phyloP scores from a whole-genome alignment of 768 basidiomycete genomes.

The Plicaturopsis crispa region DNA sequence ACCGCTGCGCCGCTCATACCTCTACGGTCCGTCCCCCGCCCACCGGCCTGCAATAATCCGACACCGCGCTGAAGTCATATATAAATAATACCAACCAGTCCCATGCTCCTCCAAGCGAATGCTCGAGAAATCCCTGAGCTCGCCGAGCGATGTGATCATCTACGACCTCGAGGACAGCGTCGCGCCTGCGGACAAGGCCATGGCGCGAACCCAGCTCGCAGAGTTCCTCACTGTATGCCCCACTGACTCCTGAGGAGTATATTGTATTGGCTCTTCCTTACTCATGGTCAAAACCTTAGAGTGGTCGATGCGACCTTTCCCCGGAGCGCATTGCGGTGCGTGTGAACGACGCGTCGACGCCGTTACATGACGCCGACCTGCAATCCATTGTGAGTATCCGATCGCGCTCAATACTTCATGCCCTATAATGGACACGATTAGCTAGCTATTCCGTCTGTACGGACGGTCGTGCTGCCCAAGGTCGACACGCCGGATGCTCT shows the following conservation, averaged over 20 bases:
- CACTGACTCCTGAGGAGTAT: too few relatives aligned
- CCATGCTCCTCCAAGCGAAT: slow-evolving; percentile 75
- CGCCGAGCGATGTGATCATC: slow-evolving; percentile 65
- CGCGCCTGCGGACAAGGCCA: slow-evolving; percentile 54
- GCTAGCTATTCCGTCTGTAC: slow-evolving; percentile 40
- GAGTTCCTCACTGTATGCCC: slow-evolving; percentile 49
- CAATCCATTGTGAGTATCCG: slow-evolving; percentile 40
- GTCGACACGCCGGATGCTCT: slow-evolving; percentile 59
- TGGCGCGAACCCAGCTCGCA: slow-evolving; percentile 47
- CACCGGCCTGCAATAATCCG: neutral
- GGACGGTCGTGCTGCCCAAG: slow-evolving; percentile 80
- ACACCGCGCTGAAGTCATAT: slow-evolving; percentile 1
- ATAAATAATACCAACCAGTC: slow-evolving; percentile 31
- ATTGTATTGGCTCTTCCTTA: too few relatives aligned
- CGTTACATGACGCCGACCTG: slow-evolving; percentile 62
- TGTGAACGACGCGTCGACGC: slow-evolving; percentile 58
- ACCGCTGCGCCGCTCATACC: slow-evolving; percentile 49
- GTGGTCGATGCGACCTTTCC: slow-evolving; percentile 26
- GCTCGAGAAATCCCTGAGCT: slow-evolving; percentile 67
- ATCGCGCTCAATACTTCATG: slow-evolving; percentile 1
- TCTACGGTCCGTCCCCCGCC: slow-evolving; percentile 34
- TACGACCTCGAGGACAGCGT: slow-evolving; percentile 91
- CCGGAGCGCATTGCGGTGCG: slow-evolving; percentile 58
- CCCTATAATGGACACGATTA: slow-evolving; percentile 13
- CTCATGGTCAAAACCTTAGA: too few relatives aligned